Conservation (phyloP, 2,329 filamentous ascomycete genomes). For the Ophiocordyceps australis region DNA sequence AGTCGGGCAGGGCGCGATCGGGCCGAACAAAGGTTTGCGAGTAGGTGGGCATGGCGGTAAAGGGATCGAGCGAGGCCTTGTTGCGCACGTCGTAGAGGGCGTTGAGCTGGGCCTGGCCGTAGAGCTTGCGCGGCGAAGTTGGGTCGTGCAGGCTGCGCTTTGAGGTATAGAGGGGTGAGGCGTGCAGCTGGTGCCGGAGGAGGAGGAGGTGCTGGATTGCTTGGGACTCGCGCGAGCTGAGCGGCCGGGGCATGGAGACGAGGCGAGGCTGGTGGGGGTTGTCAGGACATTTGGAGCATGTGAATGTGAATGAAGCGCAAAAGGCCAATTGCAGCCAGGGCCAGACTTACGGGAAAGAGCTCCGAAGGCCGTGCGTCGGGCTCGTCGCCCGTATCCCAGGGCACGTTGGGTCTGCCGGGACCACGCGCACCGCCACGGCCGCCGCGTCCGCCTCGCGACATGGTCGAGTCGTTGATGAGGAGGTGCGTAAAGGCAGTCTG, state of each 20-base stretch:
- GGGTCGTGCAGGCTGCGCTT: slow-evolving; percentile 25
- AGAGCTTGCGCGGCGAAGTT: slow-evolving; percentile 20
- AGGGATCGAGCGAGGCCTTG: slow-evolving; percentile 37
- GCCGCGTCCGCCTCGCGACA: slow-evolving; percentile 33
- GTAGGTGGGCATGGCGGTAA: slow-evolving; percentile 39
- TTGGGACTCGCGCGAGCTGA: slow-evolving; percentile 24
- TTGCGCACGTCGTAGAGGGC: slow-evolving; percentile 34
- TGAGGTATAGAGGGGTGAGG: slow-evolving; percentile 36
- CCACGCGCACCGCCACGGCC: slow-evolving; percentile 27
- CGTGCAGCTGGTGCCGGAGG: slow-evolving; percentile 37
- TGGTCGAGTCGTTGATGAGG: slow-evolving; percentile 7
- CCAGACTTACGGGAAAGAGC: slow-evolving; percentile 31
- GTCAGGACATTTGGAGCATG: neutral
- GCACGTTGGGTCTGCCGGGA: slow-evolving; percentile 25
- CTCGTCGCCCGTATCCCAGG: slow-evolving; percentile 35
- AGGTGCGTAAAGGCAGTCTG: neutral
- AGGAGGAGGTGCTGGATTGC: slow-evolving; percentile 33
- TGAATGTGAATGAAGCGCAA: neutral
- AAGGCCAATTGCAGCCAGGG: neutral
- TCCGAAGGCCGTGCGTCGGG: slow-evolving; percentile 39
- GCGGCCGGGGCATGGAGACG: slow-evolving; percentile 24
- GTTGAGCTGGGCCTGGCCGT: slow-evolving; percentile 41
- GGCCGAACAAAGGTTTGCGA: slow-evolving; percentile 33
- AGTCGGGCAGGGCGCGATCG: slow-evolving; percentile 34
- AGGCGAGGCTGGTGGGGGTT: slow-evolving; percentile 22